These are phyloP conservation scores for Arthrobotrys sinensis DNA, from an alignment of 2,329 filamentous ascomycete species.

Conservation along the genomic window DNA sequence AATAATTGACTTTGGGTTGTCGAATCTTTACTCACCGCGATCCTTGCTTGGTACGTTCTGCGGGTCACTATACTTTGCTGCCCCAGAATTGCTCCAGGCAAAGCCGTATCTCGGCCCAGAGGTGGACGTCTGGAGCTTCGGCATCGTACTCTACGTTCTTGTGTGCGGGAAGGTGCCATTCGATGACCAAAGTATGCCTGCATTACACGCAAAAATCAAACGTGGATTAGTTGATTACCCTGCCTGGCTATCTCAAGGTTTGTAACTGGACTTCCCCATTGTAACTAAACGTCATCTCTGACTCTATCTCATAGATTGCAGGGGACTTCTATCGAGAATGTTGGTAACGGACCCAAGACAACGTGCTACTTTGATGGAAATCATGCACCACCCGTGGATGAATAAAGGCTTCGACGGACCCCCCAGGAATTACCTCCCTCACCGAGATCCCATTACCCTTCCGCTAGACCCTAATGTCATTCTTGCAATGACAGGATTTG, in stretches of 20 bases:
- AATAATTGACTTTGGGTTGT: slow-evolving; percentile 97
- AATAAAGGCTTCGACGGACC: slow-evolving; percentile 83
- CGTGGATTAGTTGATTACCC: slow-evolving; percentile 95
- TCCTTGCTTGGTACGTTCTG: slow-evolving; percentile 99
- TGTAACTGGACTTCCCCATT: slow-evolving; percentile 67
- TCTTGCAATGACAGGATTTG: slow-evolving; percentile 96
- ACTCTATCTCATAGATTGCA: slow-evolving; percentile 80
- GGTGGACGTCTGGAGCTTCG: slow-evolving; percentile 98
- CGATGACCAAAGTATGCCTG: slow-evolving; percentile 98
- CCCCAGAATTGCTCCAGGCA: slow-evolving; percentile 96
- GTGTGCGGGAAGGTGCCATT: slow-evolving; percentile 89
- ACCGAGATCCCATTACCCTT: slow-evolving; percentile 85
- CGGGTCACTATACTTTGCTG: slow-evolving; percentile 97
- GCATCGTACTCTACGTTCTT: slow-evolving; percentile 88
- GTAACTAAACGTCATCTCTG: slow-evolving; percentile 75
- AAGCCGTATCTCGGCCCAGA: slow-evolving; percentile 98
- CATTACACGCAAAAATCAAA: slow-evolving; percentile 97
- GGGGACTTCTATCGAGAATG: slow-evolving; percentile 90
- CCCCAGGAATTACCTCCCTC: slow-evolving; percentile 89
- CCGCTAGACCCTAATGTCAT: slow-evolving; percentile 88
- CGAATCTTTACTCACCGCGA: slow-evolving; percentile 99
- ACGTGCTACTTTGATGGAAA: slow-evolving; percentile 92
- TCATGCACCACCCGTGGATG: slow-evolving; percentile 95
- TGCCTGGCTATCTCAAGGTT: slow-evolving; percentile 81
- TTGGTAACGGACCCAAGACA: slow-evolving; percentile 94